Base-by-base conservation (phyloP, 805 yeast genomes). In the Pichia nanzhaoensis region DNA sequence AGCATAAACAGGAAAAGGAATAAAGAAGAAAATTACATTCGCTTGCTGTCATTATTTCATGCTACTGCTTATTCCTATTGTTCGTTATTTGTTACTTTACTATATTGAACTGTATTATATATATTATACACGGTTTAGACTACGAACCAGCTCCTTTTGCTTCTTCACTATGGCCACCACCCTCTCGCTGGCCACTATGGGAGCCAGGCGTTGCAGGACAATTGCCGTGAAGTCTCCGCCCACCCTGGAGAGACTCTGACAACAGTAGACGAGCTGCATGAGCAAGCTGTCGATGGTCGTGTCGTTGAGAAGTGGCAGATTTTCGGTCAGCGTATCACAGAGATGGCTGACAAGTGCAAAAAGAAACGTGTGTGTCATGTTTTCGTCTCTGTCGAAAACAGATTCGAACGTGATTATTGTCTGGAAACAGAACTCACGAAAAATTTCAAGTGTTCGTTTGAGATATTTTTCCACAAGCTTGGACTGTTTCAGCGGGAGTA, bases 201-300 rank as follows among this genome's bases (percentile, higher is more conserved):
- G 31, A 4, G 17, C 13, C 14, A 40, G 30, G n/a, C 27, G 9
- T n/a, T 33, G 24, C 9, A 54, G 35, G 42, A 80, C 63, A 16
- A 75, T 51, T 28, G 69, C 63, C 64, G 85, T 82, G 58, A 86
- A 84, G 54, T 83, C 85, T 5, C 77, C 77, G 14, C 84, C 82
- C 21, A 78, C 77, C 51, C 88, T 69, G 1, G 84, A 81, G 43
- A 91, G 69, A 30, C 95, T 82, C 58, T 83, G 88, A 18, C 95
- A 84, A 52, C 96, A 85, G 64, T 89, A 91, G 1, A 87, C 80
- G 32, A 89, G 65, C 63, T 90, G 98, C 32, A 90, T 65, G 53
- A 90, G 76, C 19, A 88, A 67, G 0, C 90, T 84, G 47, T 84
- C 83, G 27, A 71, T 71, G 41, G 66, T 69, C 12, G 74, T n/a